These are phyloP conservation scores for Lentinula edodes DNA, from an alignment of 768 basidiomycete genomes.

Conservation along the genomic window DNA sequence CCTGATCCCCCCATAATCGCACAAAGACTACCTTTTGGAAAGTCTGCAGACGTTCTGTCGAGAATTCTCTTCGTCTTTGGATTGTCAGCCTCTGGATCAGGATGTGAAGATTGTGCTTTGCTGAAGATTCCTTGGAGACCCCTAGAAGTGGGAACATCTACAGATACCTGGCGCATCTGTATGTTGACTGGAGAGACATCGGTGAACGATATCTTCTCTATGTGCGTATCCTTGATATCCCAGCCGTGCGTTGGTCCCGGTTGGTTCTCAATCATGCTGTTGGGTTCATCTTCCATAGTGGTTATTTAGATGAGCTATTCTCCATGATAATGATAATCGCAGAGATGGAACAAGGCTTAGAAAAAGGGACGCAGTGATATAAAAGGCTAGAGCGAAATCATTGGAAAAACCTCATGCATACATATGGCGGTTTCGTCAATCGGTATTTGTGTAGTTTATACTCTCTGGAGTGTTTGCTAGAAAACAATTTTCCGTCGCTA, in stretches of 20 bases:
- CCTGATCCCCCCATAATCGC: constrained; percentile 10
- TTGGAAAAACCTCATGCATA: too few relatives aligned
- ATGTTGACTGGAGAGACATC: constrained; percentile 1
- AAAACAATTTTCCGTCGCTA: too few relatives aligned
- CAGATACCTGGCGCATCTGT: neutral
- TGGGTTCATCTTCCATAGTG: neutral
- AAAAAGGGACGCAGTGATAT: neutral
- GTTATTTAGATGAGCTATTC: neutral
- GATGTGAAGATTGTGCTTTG: neutral
- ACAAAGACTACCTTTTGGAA: constrained; percentile 4
- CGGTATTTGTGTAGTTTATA: too few relatives aligned
- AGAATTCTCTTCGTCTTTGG: constrained; percentile 1
- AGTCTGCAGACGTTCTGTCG: constrained; percentile 6
- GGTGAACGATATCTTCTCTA: constrained; percentile 1
- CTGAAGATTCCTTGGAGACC: neutral
- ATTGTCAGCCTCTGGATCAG: neutral
- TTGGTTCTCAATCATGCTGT: neutral
- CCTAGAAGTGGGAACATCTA: neutral
- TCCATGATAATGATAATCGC: neutral
- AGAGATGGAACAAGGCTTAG: neutral
- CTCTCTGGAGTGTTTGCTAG: too few relatives aligned
- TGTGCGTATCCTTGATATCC: neutral
- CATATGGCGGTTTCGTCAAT: too few relatives aligned
- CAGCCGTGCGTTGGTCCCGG: neutral
- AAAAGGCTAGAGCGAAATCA: neutral